A percentile compares a stretch with the other conserved stretches of the same genome.
phyloP scores from a whole-genome alignment of 305 asterid genomes.

The Plantago lanceolata region DNA sequence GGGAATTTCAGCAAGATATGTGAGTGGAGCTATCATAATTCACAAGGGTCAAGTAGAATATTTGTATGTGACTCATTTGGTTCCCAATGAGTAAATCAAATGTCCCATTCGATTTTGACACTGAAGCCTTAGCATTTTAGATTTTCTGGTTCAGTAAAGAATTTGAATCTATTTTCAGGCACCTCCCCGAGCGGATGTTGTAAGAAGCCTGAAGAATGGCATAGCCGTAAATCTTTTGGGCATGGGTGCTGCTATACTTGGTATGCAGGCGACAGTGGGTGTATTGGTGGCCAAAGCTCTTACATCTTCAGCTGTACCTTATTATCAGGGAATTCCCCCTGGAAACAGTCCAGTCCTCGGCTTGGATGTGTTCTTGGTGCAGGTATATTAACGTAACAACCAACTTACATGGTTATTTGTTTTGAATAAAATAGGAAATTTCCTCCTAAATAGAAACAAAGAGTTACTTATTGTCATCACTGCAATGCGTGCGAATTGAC shows the following conservation, averaged over 20 bases:
- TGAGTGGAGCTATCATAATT: not conserved
- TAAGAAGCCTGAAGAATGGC: conserved; percentile 76
- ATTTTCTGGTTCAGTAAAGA: conserved; percentile 10
- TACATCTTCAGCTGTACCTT: conserved; percentile 81
- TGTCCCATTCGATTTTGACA: conserved; percentile 2
- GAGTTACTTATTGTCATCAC: too few species aligned
- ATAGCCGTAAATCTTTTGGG: conserved; percentile 74
- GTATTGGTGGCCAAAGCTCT: conserved; percentile 94
- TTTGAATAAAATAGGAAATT: too few species aligned
- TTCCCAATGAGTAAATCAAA: not conserved
- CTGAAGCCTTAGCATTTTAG: not conserved
- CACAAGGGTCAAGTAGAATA: not conserved
- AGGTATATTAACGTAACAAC: conserved; percentile 41
- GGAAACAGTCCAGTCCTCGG: conserved; percentile 84
- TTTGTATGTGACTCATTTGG: not conserved
- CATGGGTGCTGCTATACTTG: conserved; percentile 93
- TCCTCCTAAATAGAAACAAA: too few species aligned
- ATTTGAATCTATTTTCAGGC: conserved; percentile 54
- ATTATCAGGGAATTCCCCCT: conserved; percentile 62
- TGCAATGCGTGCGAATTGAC: too few species aligned
- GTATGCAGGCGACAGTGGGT: conserved; percentile 98
- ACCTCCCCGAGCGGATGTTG: conserved; percentile 95
- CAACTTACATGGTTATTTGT: not conserved
- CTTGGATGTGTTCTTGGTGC: conserved; percentile 91
- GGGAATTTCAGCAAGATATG: not conserved